Conservation (phyloP, 257 asterid genomes). For the Penstemon barbatus region DNA sequence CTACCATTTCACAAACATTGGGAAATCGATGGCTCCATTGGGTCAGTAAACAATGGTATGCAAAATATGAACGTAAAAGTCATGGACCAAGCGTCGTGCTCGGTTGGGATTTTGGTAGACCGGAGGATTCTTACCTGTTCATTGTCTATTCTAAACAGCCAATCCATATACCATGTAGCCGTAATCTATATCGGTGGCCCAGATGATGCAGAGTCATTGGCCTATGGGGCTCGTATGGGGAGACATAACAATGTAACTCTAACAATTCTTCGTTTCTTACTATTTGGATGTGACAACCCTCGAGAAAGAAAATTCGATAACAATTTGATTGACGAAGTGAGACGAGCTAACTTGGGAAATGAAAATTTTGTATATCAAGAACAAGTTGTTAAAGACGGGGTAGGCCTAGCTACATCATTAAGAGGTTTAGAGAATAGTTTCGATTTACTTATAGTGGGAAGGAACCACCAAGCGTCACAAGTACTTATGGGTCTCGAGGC, state of each 20-base stretch:
- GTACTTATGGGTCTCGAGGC: constrained; percentile 63
- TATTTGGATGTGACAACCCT: constrained; percentile 57
- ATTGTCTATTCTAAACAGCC: constrained; percentile 43
- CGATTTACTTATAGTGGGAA: constrained; percentile 65
- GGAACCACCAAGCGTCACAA: constrained; percentile 57
- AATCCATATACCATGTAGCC: constrained; percentile 50
- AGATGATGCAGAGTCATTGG: constrained; percentile 76
- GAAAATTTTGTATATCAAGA: constrained; percentile 61
- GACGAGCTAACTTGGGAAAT: constrained; percentile 53
- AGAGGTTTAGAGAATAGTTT: constrained; percentile 42
- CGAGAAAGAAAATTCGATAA: constrained; percentile 65
- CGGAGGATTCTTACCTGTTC: constrained; percentile 53
- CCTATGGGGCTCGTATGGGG: constrained; percentile 66
- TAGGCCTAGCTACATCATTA: constrained; percentile 56
- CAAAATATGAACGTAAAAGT: constrained; percentile 65
- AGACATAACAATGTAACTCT: constrained; percentile 50
- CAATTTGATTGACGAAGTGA: constrained; percentile 54
- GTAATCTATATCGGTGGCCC: constrained; percentile 72
- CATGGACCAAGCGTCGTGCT: constrained; percentile 63
- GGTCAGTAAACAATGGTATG: constrained; percentile 41
- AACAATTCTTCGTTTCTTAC: constrained; percentile 60
- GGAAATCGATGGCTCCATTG: constrained; percentile 78
- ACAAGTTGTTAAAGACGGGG: constrained; percentile 70
- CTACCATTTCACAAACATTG: constrained; percentile 79
- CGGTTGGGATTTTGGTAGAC: constrained; percentile 69